Evolutionary conservation across 176 grass and related monocot species (phyloP), one percentile per base, ranked within the genome.

Genomic region (Microstegium vimineum): DNA sequence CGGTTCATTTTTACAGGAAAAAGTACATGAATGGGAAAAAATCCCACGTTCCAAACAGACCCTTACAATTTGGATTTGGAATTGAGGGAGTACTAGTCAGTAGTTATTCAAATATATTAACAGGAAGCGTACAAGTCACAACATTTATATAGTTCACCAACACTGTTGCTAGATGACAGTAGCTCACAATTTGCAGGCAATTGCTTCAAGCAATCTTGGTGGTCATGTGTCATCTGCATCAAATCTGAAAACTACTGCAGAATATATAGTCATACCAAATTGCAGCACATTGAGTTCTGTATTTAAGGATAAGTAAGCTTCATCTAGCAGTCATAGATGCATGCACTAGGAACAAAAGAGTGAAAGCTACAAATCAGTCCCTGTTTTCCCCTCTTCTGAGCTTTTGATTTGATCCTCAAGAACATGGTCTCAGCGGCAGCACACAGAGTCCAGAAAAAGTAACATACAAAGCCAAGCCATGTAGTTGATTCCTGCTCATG

Each of bases 281-380:
- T 27, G n/a, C 41, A 51, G 59, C 22, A 51, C 12, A 49, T 46
- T 27, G 41, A 45, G 34, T 31, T 57, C 10, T 12, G 22, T 41
- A 63, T 56, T 45, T 2, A 86, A 77, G 6, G 22, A 43, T 20
- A 56, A 28, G 63, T 63, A 28, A 71, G 16, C 59, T 84, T 62
- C 37, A 18, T 35, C 7, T 57, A 33, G 23, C 56, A 75, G 71
- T 52, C 59, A 35, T 51, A 89, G 71, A 89, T 85, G 65, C 59
- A 71, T 52, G 66, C 9, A 71, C 52, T 27, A 6, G 46, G 73
- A 86, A 66, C 79, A 76, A 86, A 71, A 37, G 28, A 82, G 45
- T 57, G 73, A 86, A 86, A 82, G 83, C 73, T 66, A 82, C 78
- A 86, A 60, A 78, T 82, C 83, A 86, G 83, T 67, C 73, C 17